Base-by-base conservation (phyloP, 2,329 filamentous ascomycete species). In the Cadophora sp. region DNA sequence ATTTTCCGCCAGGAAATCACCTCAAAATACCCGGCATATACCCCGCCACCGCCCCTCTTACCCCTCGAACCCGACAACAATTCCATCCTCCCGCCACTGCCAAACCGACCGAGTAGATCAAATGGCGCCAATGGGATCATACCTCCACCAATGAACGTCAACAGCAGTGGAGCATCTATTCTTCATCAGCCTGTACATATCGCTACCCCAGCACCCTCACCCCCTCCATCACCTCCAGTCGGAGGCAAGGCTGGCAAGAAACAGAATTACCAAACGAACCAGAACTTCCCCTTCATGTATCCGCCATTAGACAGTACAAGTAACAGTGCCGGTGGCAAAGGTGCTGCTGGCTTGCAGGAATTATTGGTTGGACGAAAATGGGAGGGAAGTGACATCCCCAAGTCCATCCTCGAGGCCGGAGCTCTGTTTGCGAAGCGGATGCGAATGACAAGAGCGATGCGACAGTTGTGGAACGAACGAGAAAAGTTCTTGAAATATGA, bases 231-330 rank as follows among this genome's bases (percentile, higher is more conserved):
- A 1, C 96, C 96, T 0, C 86, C 84, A 11, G 91, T 91, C 40
- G 94, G 94, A 29, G 94, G 94, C 0, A 99, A 98, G 79, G 93
- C 92, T 63, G 94, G 92, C 0, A 99, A 99, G 84, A 99, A 99
- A 78, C 96, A 99, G 77, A 99, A 98, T 74, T 99, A 99, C 76
- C 96, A 99, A 79, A 99, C 96, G 0, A 99, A 99, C 77, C 96
- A 99, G 75, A 96, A 97, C 77, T 98, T 99, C 72, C 96, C 96
- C 0, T 98, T 99, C 77, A 89, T 99, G 82, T 99, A 99, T 74
- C 96, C 96, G 1, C 96, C 96, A 1, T 83, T 97, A 22, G 95
- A 97, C 79, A 91, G 90, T 70, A 91, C 89, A 27, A 97, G 94
- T 80, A 97, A 97, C 77, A 92, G 91, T 73, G 90, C 95, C 46